Evolutionary conservation across 768 basidiomycete species (phyloP), one percentile per base, ranked within the genome.

Genomic region (Suillus paluster): DNA sequence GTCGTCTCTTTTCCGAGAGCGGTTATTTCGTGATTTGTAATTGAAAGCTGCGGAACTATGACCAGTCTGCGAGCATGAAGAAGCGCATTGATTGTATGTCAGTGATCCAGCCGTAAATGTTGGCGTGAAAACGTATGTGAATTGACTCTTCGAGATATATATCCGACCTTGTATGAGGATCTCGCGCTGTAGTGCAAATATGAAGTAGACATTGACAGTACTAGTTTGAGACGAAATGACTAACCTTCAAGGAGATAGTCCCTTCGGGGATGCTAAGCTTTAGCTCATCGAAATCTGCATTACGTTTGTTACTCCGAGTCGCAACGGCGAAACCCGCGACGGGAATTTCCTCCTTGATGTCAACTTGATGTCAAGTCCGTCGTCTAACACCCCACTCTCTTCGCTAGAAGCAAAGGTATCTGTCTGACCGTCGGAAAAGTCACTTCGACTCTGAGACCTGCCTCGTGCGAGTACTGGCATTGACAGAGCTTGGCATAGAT

Each of bases 91-190:
- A 0, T 81, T 95, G 75, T 75, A 97, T 96, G 71, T 97, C 89
- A 30, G 97, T 99, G 54, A 97, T 91, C 97, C 97, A 99, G 46
- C 97, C 97, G 75, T 99, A 97, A 48, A 99, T 98, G 72, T 99
- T 99, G 46, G 97, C 97, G 68, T 99, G 94, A 81, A 99, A 99
- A 79, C 95, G 99, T n/a, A 98, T 85, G 71, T 98, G 97, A n/a
- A n/a, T n/a, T n/a, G n/a, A 77, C 99, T 98, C 77, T 99, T 97
- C 8, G 97, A 99, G 25, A 99, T 93, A 76, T 98, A 98, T 61
- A 99, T 73, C 14, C 97, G 83, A 5, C 97, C 97, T 81, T 99
- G 97, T 45, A 99, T 91, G 34, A 98, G 81, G 67, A 99, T 99
- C 74, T 99, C 97, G 45, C 95, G 86, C 76, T 98, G 95, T 14